These are phyloP conservation scores for Barnettozyma pratensis DNA, from an alignment of 805 yeast genomes.

Conservation along the genomic window DNA sequence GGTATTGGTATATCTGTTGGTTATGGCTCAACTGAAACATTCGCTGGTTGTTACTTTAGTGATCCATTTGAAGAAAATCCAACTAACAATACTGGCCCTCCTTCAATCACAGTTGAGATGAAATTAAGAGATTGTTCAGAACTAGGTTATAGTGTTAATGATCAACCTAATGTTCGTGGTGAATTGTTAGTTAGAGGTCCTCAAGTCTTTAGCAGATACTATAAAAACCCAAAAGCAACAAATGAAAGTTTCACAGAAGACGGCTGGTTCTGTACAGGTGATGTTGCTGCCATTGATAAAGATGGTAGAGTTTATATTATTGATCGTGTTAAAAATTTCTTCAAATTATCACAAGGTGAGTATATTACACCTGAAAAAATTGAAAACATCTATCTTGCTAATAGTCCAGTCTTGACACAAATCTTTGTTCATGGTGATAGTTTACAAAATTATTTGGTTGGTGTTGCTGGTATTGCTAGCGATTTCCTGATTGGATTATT, in stretches of 20 bases:
- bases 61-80: slow-evolving; percentile 39
- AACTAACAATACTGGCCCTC: slow-evolving; percentile 49
- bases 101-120: slow-evolving; percentile 47
- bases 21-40: slow-evolving; percentile 67
- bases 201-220: slow-evolving; percentile 52
- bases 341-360: slow-evolving; percentile 59
- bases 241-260: slow-evolving; percentile 45
- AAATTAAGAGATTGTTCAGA: slow-evolving; percentile 56
- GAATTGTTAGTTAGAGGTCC: slow-evolving; percentile 63
- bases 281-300: slow-evolving; percentile 46
- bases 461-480: slow-evolving; percentile 56
- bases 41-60: slow-evolving; percentile 47
- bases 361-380: slow-evolving; percentile 74
- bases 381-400: slow-evolving; percentile 56
- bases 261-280: slow-evolving; percentile 67
- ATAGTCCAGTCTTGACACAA: slow-evolving; percentile 47
- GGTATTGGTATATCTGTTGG: slow-evolving; percentile 47
- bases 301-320: slow-evolving; percentile 55
- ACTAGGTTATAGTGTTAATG: slow-evolving; percentile 42
- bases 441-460: slow-evolving; percentile 50
- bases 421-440: slow-evolving; percentile 64
- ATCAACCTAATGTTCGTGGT: slow-evolving; percentile 43
- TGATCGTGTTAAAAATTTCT: slow-evolving; percentile 75
- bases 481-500: slow-evolving; percentile 22
- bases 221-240: slow-evolving; percentile 50